Conservation (phyloP, 306 rosid genomes). For the Albizia julibrissin region DNA sequence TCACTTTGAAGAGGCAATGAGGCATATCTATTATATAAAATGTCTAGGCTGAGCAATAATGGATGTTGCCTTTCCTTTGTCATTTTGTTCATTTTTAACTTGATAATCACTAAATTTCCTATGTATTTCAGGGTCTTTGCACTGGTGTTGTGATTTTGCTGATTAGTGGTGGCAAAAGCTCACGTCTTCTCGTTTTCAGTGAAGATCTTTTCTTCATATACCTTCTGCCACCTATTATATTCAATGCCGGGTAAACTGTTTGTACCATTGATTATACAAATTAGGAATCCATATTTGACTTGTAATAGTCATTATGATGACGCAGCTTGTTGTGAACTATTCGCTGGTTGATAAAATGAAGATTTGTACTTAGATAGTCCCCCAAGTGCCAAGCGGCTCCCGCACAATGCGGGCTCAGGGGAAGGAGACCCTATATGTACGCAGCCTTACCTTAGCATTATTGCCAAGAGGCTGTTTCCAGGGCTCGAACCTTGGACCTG, state of each 20-base stretch:
- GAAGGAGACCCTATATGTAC: no score
- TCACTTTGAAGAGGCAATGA: not conserved
- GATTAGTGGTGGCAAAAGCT: slow-evolving; percentile 78
- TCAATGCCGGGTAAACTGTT: slow-evolving; percentile 84
- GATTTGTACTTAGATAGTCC: not conserved
- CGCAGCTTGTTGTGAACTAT: not conserved
- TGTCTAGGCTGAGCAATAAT: slow-evolving; percentile 21
- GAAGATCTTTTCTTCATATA: slow-evolving; percentile 96
- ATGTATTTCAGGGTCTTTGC: slow-evolving; percentile 70
- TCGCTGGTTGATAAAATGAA: not conserved
- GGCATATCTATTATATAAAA: not conserved
- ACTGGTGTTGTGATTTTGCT: slow-evolving; percentile 80
- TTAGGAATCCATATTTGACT: not conserved
- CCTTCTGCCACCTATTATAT: slow-evolving; percentile 95
- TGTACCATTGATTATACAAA: not conserved
- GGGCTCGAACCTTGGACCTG: no score
- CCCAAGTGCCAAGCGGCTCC: no score
- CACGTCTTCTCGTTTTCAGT: slow-evolving; percentile 88
- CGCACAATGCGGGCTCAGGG: no score
- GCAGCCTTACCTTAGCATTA: no score
- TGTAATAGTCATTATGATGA: slow-evolving; percentile 12
- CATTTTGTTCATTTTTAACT: not conserved
- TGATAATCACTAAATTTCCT: slow-evolving; percentile 22
- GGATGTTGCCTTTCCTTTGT: not conserved
- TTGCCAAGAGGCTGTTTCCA: no score